phyloP scores from a whole-genome alignment of 257 asterid species.

The Schizonepeta tenuifolia region DNA sequence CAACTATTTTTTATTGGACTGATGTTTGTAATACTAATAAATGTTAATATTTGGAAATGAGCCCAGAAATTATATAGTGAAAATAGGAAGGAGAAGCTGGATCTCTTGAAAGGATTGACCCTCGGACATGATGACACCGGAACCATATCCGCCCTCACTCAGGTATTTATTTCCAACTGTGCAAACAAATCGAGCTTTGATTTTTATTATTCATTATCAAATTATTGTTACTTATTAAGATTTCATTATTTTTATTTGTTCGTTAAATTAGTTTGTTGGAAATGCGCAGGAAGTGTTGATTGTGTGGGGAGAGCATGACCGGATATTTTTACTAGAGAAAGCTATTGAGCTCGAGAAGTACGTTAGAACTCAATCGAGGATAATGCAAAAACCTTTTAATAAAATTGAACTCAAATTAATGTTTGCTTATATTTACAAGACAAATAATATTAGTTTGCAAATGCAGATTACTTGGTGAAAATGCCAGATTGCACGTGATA shows the following conservation, averaged over 20 bases:
- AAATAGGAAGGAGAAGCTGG: slow-evolving; percentile 73
- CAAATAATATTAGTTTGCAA: too few relatives aligned
- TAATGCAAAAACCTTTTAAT: not conserved
- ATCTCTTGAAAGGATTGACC: slow-evolving; percentile 62
- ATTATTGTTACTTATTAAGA: too few relatives aligned
- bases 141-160: slow-evolving; percentile 55
- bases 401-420: not conserved
- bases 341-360: slow-evolving; percentile 68
- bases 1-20: too few relatives aligned
- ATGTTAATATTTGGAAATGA: slow-evolving; percentile 18
- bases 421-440: not conserved
- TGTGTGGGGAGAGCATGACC: slow-evolving; percentile 88
- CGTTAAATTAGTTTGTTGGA: not conserved
- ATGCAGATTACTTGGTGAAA: slow-evolving; percentile 60
- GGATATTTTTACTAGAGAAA: slow-evolving; percentile 64
- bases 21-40: too few relatives aligned
- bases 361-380: not conserved
- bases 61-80: slow-evolving; percentile 61
- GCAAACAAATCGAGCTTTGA: too few relatives aligned
- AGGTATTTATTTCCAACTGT: slow-evolving; percentile 41
- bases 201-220: too few relatives aligned
- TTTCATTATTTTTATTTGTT: too few relatives aligned
- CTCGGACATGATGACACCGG: slow-evolving; percentile 51
- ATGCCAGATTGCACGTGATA: slow-evolving; percentile 52
- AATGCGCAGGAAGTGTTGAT: slow-evolving; percentile 68